A percentile compares a stretch with the other conserved stretches of the same genome.
These are phyloP conservation scores for Stramenopiles sp. DNA, from an alignment of 352 stramenopile species.

Conservation along the genomic window DNA sequence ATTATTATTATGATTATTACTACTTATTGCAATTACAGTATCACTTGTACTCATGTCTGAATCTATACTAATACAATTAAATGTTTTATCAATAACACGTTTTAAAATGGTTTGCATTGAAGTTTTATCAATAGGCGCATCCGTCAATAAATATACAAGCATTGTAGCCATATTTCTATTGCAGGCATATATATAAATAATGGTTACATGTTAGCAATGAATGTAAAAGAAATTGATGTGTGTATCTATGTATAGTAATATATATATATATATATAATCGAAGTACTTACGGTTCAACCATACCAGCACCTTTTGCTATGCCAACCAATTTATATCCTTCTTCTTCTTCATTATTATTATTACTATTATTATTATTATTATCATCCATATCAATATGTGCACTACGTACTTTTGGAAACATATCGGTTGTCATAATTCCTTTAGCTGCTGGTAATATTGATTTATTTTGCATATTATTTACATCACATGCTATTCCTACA, in stretches of 20 bases:
- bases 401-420: background rate
- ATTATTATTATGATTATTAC: too few species aligned
- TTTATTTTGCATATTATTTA: slow-evolving; percentile 69
- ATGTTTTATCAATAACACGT: slow-evolving; percentile 58
- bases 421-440: slow-evolving; percentile 87
- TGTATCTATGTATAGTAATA: too few species aligned
- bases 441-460: slow-evolving; percentile 70
- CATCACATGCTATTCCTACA: slow-evolving; percentile 42
- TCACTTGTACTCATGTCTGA: slow-evolving; percentile 93
- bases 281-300: slow-evolving; percentile 36
- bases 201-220: too few species aligned
- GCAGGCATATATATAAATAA: too few species aligned
- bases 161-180: slow-evolving; percentile 91
- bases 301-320: slow-evolving; percentile 93
- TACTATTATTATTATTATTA: slow-evolving; percentile 68
- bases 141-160: slow-evolving; percentile 64
- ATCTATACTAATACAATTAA: slow-evolving; percentile 85
- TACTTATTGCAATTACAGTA: slow-evolving; percentile 79
- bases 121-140: slow-evolving; percentile 27
- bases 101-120: too few species aligned
- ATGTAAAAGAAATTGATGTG: too few species aligned
- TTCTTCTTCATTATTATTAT: slow-evolving; percentile 53
- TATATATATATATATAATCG: background rate
- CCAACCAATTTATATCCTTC: slow-evolving; percentile 72
- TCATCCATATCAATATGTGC: background rate